These are phyloP conservation scores for Colletotrichum sp. DNA, from an alignment of 2,329 filamentous ascomycete species.

Conservation along the genomic window DNA sequence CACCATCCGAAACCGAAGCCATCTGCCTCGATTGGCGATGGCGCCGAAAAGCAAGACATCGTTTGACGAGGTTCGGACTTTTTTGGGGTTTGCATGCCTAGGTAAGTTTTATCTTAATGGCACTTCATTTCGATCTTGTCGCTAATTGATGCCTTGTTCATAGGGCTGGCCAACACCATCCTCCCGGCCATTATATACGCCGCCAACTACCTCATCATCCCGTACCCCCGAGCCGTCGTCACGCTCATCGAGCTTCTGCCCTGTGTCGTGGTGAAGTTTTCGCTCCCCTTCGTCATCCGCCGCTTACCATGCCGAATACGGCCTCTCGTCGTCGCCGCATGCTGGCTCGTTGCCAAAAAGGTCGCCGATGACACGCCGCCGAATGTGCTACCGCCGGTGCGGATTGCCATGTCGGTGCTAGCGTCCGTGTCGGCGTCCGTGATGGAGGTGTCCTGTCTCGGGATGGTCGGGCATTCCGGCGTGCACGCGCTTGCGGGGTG, in stretches of 20 bases:
- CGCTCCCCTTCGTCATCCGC: conserved; percentile 31
- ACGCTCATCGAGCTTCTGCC: conserved; percentile 35
- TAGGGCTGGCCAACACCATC: conserved; percentile 34
- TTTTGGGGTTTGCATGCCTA: conserved; percentile 9
- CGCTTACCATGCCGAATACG: conserved; percentile 30
- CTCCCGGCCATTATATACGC: conserved; percentile 34
- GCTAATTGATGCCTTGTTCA: not conserved
- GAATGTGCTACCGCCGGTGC: conserved; percentile 34
- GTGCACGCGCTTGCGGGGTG: conserved; percentile 36
- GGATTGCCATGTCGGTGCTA: conserved; percentile 32
- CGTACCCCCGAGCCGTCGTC: conserved; percentile 34
- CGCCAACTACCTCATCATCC: conserved; percentile 39
- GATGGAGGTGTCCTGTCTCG: conserved; percentile 37
- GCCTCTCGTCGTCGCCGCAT: conserved; percentile 27
- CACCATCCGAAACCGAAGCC: not conserved
- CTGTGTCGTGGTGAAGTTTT: conserved; percentile 30
- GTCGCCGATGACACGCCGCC: conserved; percentile 33
- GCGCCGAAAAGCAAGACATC: not conserved
- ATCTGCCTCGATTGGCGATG: not conserved
- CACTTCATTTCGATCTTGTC: not conserved
- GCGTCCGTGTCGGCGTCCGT: conserved; percentile 32
- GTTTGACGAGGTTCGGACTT: not conserved
- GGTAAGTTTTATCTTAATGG: not conserved
- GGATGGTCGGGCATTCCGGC: conserved; percentile 32
- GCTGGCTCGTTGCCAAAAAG: conserved; percentile 32